Evolutionary conservation across 352 stramenopile genomes (phyloP), one percentile per base, ranked within the genome.

Genomic region (Globisporangium okanoganense): DNA sequence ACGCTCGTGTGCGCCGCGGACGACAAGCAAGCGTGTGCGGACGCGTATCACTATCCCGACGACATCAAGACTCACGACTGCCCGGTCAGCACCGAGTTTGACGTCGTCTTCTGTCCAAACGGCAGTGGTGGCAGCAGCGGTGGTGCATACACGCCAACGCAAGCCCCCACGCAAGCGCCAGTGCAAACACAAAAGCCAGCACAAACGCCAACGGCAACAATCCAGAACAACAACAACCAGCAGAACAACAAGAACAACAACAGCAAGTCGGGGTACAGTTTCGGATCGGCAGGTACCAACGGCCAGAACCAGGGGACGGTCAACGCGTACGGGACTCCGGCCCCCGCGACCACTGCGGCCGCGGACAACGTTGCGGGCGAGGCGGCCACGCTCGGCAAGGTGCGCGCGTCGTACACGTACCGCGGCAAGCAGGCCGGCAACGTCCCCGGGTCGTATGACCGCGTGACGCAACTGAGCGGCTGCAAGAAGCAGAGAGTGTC

Each of bases 11-110:
- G 81, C 16, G 55, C 62, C 0, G 25, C 33, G 0, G 65, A 80
- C 31, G 67, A 73, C 61, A 61, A 73, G 29, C 27, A 55, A 0
- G 12, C 50, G 4, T 89, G 79, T 58, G 41, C 59, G 9, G 78
- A 88, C 43, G 82, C 76, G 10, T 92, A 92, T 67, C 67, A 79
- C 16, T 92, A 68, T 63, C 82, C 82, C 5, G 82, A 88, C 62
- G 67, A 89, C 60, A 69, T 56, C 45, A 92, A 92, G 71, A 91
- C 72, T n/a, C 79, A 82, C 67, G 71, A 71, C 48, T 92, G 82
- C 27, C 69, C 74, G 0, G 47, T 35, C 3, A 66, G 61, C 20
- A 73, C 70, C 3, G 65, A 65, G 9, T 74, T 79, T 43, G 70
- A 83, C 16, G 72, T 92, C 3, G 73, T 73, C 10, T 92, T 88